phyloP scores from a whole-genome alignment of 129 eudicot genomes.

The Apium graveolens region DNA sequence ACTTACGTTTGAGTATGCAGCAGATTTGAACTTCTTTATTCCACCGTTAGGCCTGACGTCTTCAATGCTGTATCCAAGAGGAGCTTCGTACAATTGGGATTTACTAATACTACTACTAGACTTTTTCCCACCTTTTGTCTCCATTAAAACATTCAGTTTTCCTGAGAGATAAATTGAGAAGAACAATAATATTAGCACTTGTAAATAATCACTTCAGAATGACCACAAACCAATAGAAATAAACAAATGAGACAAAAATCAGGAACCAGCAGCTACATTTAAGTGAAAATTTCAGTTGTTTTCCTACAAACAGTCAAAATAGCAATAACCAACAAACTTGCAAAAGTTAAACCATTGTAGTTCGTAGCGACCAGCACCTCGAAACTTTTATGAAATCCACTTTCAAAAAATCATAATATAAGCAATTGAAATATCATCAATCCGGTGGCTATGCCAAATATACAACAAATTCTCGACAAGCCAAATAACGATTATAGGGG shows the following conservation, averaged over 20 bases:
- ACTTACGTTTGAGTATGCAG: slow-evolving; percentile 98
- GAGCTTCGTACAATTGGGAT: slow-evolving; percentile 71
- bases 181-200: background rate
- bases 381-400: background rate
- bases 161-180: background rate
- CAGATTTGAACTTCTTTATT: slow-evolving; percentile 89
- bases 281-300: background rate
- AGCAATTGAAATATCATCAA: background rate
- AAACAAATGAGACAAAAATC: background rate
- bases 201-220: too few relatives aligned
- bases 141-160: slow-evolving; percentile 77
- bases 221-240: background rate
- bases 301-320: background rate
- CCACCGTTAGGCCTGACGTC: slow-evolving; percentile 99
- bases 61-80: slow-evolving; percentile 96
- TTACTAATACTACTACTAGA: slow-evolving; percentile 72
- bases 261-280: background rate
- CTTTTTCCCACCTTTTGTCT: slow-evolving; percentile 91
- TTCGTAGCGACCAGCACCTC: too few relatives aligned
- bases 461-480: too few relatives aligned
- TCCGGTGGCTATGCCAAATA: too few relatives aligned
- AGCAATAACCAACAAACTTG: background rate
- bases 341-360: too few relatives aligned
- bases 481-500: too few relatives aligned
- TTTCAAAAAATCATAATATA: too few relatives aligned